A percentile compares a stretch with the other conserved stretches of the same genome.
Evolutionary conservation across 2,329 filamentous ascomycete species (phyloP).

Genomic region (Xenosphaeropsis pyriputrescens): DNA sequence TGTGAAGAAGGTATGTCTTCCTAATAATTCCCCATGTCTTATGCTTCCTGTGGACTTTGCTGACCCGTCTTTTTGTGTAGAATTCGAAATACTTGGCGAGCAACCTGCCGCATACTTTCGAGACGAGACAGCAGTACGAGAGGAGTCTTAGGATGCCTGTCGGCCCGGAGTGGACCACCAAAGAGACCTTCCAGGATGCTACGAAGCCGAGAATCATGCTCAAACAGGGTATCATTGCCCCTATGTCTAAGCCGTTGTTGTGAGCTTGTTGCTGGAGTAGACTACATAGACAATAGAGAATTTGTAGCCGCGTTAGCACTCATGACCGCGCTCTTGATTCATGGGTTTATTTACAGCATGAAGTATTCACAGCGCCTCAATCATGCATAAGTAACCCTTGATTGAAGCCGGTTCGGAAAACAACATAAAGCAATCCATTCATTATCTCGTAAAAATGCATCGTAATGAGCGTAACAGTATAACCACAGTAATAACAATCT

Average conservation of each 20-base stretch:
- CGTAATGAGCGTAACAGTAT: too few relatives aligned
- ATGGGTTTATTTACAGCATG: too few relatives aligned
- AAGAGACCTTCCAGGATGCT: slow-evolving; percentile 78
- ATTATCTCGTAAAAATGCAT: too few relatives aligned
- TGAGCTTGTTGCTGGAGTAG: slow-evolving; percentile 3
- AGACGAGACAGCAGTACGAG: slow-evolving; percentile 81
- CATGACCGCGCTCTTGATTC: too few relatives aligned
- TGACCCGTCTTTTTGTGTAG: slow-evolving; percentile 23
- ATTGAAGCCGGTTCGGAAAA: too few relatives aligned
- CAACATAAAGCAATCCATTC: too few relatives aligned
- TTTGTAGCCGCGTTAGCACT: too few relatives aligned
- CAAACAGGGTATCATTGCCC: slow-evolving; percentile 80
- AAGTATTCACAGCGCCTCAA: too few relatives aligned
- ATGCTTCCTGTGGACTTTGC: background rate
- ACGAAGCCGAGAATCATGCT: slow-evolving; percentile 82
- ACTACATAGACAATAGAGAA: too few relatives aligned
- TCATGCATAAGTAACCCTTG: too few relatives aligned
- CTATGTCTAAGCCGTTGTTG: slow-evolving; percentile 61
- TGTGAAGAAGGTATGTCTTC: slow-evolving; percentile 58
- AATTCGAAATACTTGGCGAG: slow-evolving; percentile 80
- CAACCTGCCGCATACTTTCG: slow-evolving; percentile 77
- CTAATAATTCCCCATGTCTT: background rate
- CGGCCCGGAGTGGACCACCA: slow-evolving; percentile 93
- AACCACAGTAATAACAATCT: too few relatives aligned
- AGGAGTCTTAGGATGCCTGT: slow-evolving; percentile 72